Base-by-base conservation (phyloP, 2,329 filamentous ascomycete genomes). In the Monosporascus sp. region DNA sequence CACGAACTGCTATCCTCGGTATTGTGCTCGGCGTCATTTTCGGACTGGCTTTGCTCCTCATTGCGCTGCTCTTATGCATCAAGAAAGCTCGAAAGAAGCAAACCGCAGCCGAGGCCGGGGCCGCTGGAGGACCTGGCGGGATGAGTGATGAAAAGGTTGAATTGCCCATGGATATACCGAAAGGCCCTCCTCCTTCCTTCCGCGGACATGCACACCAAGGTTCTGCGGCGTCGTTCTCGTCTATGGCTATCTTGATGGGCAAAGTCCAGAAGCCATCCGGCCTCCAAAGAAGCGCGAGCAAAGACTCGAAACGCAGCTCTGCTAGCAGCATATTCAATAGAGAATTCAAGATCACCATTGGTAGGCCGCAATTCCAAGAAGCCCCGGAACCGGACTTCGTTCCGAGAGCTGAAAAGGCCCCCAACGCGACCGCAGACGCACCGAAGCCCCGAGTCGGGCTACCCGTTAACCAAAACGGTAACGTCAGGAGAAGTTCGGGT, bases 21-120 rank as follows among this genome's bases (percentile, higher is more conserved):
- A 89, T 89, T 49, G 89, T 89, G 0, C 78, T 97, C 1, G 91
- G 92, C 14, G 84, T 86, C n/a, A 84, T 96, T 22, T 81, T 89
- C 50, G 90, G 88, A 18, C 74, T 90, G 50, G 84, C 87, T 20
- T 72, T 84, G 1, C 66, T 96, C 6, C 74, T 95, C n/a, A 77
- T 88, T 25, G 68, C 89, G 1, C 66, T 90, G n/a, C 77, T 97
- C 20, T 74, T 94, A 49, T 75, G 88, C 27, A 71, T 91, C 24
- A 79, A 82, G 64, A 81, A 80, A 59, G 79, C 78, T 54, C 77
- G 80, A 60, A 83, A 81, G 66, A 78, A 79, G 61, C 80, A 75
- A 51, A 71, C 75, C 49, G 77, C 78, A 51, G 65, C 70, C 39
- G 78, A 81, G 54, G 72, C 70, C 17, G 75, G 74, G 11, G 75